Base-by-base conservation (phyloP, 768 basidiomycete species). In the Sporobolomyces pararoseus region DNA sequence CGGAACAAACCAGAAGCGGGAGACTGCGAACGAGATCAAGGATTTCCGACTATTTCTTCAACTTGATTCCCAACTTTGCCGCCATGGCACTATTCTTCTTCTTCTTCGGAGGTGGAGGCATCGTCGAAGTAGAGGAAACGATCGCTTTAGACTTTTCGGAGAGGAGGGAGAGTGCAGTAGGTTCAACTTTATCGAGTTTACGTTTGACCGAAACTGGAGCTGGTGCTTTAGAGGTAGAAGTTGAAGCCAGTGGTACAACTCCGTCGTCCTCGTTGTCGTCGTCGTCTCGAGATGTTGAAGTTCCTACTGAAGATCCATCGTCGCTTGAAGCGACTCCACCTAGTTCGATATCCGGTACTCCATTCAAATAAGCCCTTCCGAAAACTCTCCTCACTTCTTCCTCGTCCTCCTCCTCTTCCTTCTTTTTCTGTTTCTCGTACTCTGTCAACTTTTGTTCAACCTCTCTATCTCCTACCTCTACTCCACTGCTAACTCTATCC, bases 321-420 rank as follows among this genome's bases (percentile, higher is more conserved):
- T 49, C 51, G n/a, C 63, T 65, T 50, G 57, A 49, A 21, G 65
- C 35, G 25, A 68, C 55, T 54, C 61, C 65, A 37, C 68, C 71
- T 9, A 74, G 68, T 58, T 75, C 75, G 55, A 74, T 73, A 23
- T 60, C 66, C 16, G 75, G 68, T 17, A 75, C 66, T 12, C 78
- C 72, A 23, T 72, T 69, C 47, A 77, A 70, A 47, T 79, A 75
- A 19, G 91, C 83, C 78, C 89, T 90, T 52, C 89, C 84, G 78
- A 99, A 99, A 27, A 91, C 88, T 75, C 89, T 85, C 72, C 86
- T 83, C n/a, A 98, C 89, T 29, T 91, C 81, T 77, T 84, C 86
- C 80, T 99, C 95, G 76, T 98, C 95, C 79, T 95, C 93, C 70
- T 93, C 91, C 73, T 94, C 89, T 66, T 89, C 84, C 50, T 82